Base-by-base conservation (phyloP, 2,329 filamentous ascomycete species). In the Alternaria sp. region DNA sequence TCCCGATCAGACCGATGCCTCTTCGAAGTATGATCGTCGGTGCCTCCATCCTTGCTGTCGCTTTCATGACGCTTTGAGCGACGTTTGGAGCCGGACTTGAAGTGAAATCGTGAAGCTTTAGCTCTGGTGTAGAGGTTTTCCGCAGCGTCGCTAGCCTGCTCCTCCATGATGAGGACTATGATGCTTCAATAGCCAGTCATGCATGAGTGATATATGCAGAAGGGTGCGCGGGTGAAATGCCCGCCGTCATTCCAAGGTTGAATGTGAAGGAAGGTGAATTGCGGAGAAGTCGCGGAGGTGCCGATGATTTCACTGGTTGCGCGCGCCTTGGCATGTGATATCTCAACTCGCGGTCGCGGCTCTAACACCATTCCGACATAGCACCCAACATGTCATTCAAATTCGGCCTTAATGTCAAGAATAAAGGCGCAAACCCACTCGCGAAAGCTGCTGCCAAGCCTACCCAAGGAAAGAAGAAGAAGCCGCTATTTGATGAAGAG, bases 401-500 rank as follows among this genome's bases (percentile, higher is more conserved):
- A 21, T 84, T 83, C 66, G 88, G 88, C 50, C 81, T 90, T 37
- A 90, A 85, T 69, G 66, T 87, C 42, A 77, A 82, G 49, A 88
- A 87, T 70, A 90, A 89, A 74, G 44, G 62, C 10, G 41, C 61
- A 11, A 65, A 56, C 21, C 58, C 55, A 13, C 61, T 57, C 6
- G 60, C 54, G 4, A 74, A 70, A 46, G 37, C 58, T 4, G 51
- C 54, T 5, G 55, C 41, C 1, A 73, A 73, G 45, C 63, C 70
- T 14, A 61, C 61, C 9, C 61, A 68, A 6, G 66, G 61, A 5
- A 78, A 76, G 54, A 67, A 77, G 60, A 67, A 67, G 48, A 67
- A 64, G 39, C 64, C 69, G 54, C 56, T 76, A 1, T 87, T 90
- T 65, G 86, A 85, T 62, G 86, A 85, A 61, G 78, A 83, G 61